Evolutionary conservation across 2,329 filamentous ascomycete species (phyloP).

Genomic region (Eutypella sp.): DNA sequence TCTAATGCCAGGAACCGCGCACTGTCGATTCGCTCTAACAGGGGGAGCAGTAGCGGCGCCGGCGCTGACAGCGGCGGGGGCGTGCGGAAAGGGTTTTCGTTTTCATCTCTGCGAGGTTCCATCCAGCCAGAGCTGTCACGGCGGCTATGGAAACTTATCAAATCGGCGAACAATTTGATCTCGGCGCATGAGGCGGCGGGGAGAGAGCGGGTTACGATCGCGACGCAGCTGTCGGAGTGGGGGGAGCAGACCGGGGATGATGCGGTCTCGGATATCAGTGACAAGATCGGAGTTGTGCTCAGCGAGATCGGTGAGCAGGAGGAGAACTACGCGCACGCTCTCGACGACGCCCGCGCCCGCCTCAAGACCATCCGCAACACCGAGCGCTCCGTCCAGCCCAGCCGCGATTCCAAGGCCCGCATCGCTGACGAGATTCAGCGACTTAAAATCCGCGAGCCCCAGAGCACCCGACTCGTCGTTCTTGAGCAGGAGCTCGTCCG

Average conservation of each 20-base stretch:
- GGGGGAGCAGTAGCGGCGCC: constrained; percentile 35
- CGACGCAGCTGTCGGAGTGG: constrained; percentile 91
- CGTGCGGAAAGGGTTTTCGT: constrained; percentile 68
- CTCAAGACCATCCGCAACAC: constrained; percentile 95
- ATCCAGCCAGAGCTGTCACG: constrained; percentile 85
- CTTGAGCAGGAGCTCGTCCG: constrained; percentile 95
- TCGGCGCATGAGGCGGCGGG: constrained; percentile 78
- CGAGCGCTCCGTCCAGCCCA: constrained; percentile 91
- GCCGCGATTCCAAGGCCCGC: constrained; percentile 80
- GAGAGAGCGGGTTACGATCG: constrained; percentile 78
- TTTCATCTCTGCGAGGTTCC: constrained; percentile 79
- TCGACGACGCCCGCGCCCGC: constrained; percentile 78
- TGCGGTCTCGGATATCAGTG: constrained; percentile 79
- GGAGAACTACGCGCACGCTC: constrained; percentile 75
- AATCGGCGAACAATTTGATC: constrained; percentile 87
- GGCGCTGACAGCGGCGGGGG: constrained; percentile 30
- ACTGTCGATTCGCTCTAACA: constrained; percentile 30
- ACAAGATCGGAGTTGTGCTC: constrained; percentile 91
- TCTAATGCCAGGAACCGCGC: constrained; percentile 29
- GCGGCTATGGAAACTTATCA: constrained; percentile 87
- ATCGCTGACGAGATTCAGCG: constrained; percentile 88
- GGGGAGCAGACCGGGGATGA: constrained; percentile 89
- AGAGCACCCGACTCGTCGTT: constrained; percentile 72
- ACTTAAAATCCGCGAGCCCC: constrained; percentile 87
- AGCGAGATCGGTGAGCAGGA: constrained; percentile 94